phyloP scores from a whole-genome alignment of 768 basidiomycete species.

The Trametes elegans region DNA sequence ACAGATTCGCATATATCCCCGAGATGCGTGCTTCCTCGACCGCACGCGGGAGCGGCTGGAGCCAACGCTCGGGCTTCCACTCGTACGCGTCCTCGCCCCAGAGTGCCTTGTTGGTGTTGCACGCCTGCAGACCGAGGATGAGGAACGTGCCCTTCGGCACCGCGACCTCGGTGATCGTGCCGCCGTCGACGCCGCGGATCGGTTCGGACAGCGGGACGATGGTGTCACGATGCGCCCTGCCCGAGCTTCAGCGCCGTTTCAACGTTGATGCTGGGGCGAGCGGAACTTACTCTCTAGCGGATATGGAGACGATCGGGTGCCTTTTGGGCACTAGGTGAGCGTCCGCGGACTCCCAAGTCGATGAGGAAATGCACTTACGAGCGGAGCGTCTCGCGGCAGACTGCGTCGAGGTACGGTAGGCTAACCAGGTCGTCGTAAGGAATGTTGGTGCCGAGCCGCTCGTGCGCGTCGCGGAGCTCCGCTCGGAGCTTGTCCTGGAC shows the following conservation, averaged over 20 bases:
- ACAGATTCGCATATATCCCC: conserved; percentile 20
- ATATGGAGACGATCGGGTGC: conserved; percentile 12
- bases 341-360: background rate
- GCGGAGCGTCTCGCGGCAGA: conserved; percentile 58
- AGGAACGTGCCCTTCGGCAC: conserved; percentile 33
- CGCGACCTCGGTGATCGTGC: conserved; percentile 34
- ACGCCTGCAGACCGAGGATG: background rate
- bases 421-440: conserved; percentile 15
- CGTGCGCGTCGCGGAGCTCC: conserved; percentile 16
- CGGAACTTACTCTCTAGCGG: background rate
- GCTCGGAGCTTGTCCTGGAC: conserved; percentile 30
- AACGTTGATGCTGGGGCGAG: background rate
- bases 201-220: conserved; percentile 41
- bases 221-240: conserved; percentile 35
- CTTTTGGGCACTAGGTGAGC: conserved; percentile 3
- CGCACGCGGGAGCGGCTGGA: conserved; percentile 1
- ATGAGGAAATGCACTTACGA: conserved; percentile 28
- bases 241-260: background rate
- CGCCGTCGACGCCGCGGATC: conserved; percentile 36
- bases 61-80: conserved; percentile 22
- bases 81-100: conserved; percentile 44
- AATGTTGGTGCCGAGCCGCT: conserved; percentile 30
- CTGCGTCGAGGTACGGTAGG: conserved; percentile 62
- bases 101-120: conserved; percentile 5
- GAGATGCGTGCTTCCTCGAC: conserved; percentile 16